Evolutionary conservation across 2,329 filamentous ascomycete genomes (phyloP).

Genomic region (Cladosporium sp.): DNA sequence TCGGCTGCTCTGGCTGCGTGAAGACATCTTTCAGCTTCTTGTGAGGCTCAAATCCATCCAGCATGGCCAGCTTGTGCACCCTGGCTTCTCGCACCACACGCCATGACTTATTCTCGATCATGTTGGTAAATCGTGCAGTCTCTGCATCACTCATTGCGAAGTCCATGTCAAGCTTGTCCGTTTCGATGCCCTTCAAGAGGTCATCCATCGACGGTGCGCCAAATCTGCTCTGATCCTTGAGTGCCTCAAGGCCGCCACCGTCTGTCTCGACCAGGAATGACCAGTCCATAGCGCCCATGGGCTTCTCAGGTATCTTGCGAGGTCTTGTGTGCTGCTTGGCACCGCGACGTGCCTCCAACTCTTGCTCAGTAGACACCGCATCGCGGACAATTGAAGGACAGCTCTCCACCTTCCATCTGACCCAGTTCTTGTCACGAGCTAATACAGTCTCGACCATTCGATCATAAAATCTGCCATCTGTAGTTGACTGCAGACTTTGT

Average conservation of each 20-base stretch:
- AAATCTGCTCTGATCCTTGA: conserved; percentile 67
- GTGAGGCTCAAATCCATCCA: conserved; percentile 7
- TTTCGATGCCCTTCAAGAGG: conserved; percentile 73
- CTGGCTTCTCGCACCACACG: conserved; percentile 80
- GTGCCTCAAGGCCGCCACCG: conserved; percentile 64
- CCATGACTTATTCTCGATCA: conserved; percentile 89
- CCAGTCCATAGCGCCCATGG: conserved; percentile 73
- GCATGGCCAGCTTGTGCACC: conserved; percentile 66
- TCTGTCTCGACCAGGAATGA: conserved; percentile 74
- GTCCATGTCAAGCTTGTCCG: conserved; percentile 82
- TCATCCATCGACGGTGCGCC: conserved; percentile 68
- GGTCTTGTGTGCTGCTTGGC: conserved; percentile 68
- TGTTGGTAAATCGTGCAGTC: conserved; percentile 61
- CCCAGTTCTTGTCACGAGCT: conserved; percentile 97
- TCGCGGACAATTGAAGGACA: conserved; percentile 84
- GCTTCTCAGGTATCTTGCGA: conserved; percentile 68
- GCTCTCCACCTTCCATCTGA: conserved; percentile 94
- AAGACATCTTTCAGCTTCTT: conserved; percentile 15
- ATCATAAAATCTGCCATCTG: conserved; percentile 88
- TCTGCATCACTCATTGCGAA: conserved; percentile 70
- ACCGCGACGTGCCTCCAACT: conserved; percentile 67
- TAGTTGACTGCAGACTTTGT: conserved; percentile 68
- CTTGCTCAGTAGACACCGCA: conserved; percentile 68
- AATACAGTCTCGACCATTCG: conserved; percentile 97
- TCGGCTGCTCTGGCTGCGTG: conserved; percentile 5